A percentile compares a stretch with the other conserved stretches of the same genome.
Conservation (phyloP, 805 yeast species). For the Nakazawaea ambrosiae region DNA sequence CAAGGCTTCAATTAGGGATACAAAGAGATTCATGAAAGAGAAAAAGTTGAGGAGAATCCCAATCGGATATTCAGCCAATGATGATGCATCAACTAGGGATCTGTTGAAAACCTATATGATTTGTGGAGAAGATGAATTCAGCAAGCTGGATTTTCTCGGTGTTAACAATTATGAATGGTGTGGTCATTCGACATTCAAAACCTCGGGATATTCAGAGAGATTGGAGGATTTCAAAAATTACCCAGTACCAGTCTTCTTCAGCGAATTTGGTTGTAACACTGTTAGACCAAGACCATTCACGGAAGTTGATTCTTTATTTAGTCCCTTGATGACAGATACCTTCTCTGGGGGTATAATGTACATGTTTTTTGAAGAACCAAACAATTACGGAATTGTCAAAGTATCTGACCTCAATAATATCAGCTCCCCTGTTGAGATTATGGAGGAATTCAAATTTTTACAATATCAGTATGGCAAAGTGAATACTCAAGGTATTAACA, state of each 20-base stretch:
- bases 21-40: slow-evolving; percentile 30
- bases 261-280: slow-evolving; percentile 76
- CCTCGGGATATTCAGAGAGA: slow-evolving; percentile 68
- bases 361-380: slow-evolving; percentile 41
- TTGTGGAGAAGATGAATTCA: slow-evolving; percentile 33
- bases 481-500: slow-evolving; percentile 17
- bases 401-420: slow-evolving; percentile 15
- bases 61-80: slow-evolving; percentile 41
- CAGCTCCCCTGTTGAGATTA: slow-evolving; percentile 19
- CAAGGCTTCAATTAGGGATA: slow-evolving; percentile 40
- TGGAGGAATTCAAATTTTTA: slow-evolving; percentile 29
- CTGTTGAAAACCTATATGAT: slow-evolving; percentile 38
- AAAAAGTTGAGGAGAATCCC: slow-evolving; percentile 32
- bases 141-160: slow-evolving; percentile 70
- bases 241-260: slow-evolving; percentile 65
- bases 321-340: slow-evolving; percentile 61
- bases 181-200: slow-evolving; percentile 76
- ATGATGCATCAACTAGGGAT: slow-evolving; percentile 33
- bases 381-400: slow-evolving; percentile 36
- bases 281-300: slow-evolving; percentile 58
- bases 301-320: slow-evolving; percentile 63
- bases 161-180: slow-evolving; percentile 82
- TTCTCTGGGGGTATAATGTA: slow-evolving; percentile 60
- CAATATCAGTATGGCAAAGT: slow-evolving; percentile 23
- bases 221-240: slow-evolving; percentile 54